Percentiles rank a stretch among this genome's conserved stretches.
Evolutionary conservation across 129 eudicot genomes (phyloP).

Genomic region (Saussurea involucrata): DNA sequence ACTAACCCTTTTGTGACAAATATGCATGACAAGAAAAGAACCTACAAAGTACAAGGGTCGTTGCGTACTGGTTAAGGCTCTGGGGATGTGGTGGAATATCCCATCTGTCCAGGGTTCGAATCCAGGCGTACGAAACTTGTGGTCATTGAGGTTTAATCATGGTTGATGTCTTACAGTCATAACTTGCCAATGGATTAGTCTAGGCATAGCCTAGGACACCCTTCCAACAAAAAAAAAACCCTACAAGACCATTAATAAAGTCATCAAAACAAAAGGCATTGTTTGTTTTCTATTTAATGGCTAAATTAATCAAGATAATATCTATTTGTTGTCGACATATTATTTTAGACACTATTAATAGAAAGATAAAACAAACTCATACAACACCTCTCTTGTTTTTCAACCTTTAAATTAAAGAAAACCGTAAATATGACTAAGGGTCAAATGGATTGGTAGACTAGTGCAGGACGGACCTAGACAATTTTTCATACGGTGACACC

Average conservation of each 20-base stretch:
- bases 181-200: too few species aligned
- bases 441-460: background rate
- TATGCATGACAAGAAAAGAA: constrained; percentile 27
- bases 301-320: background rate
- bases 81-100: too few species aligned
- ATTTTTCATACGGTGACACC: too few species aligned
- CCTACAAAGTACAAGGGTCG: background rate
- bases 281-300: background rate
- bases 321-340: background rate
- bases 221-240: too few species aligned
- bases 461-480: too few species aligned
- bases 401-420: background rate
- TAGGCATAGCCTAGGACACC: too few species aligned
- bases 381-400: background rate
- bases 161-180: too few species aligned
- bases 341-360: background rate
- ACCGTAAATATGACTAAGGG: background rate
- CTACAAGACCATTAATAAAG: background rate
- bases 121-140: too few species aligned
- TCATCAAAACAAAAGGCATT: background rate
- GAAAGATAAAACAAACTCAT: background rate
- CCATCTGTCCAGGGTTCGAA: too few species aligned
- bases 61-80: too few species aligned
- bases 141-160: too few species aligned
- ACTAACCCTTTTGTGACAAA: constrained; percentile 14